Base-by-base conservation (phyloP, 1,139 yeast species). In the Zhuliangozyma parablackwelliae region DNA sequence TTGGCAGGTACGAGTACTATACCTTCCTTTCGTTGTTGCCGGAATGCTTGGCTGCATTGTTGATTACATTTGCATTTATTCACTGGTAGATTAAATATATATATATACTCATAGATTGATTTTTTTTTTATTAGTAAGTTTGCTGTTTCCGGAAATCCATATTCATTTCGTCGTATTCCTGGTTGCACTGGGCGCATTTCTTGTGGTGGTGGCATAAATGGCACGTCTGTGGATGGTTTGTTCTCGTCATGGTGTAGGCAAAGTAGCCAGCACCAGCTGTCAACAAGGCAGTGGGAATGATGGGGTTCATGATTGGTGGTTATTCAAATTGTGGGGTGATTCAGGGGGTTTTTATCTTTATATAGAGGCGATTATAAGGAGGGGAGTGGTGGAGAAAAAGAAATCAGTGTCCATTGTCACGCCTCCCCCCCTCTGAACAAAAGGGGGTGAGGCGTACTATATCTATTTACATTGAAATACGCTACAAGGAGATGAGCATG, bases 1-100 rank as follows among this genome's bases (percentile, higher is more conserved):
- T 45, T 42, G 48, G 47, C 12, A n/a, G 36, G 9, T 40, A 35
- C 10, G 29, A 38, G 30, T 43, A 40, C 35, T 43, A 45, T 28
- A 32, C 42, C 10, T 43, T 40, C 26, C 29, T 45, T 37, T 45
- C 41, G 3, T 38, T 43, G 20, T 26, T 41, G 24, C 32, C 32
- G 26, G 48, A 44, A 29, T 26, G 25, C 3, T 16, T 41, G 10
- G 38, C 46, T 9, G 21, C 37, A 3, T 27, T 36, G 9, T 23
- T 40, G 26, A 30, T 42, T 21, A 33, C 37, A 29, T 13, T 31
- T 11, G 40, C 40, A 10, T 41, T 32, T 36, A 33, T 23, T 9
- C 24, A 23, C 24, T 23, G 10, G 9, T 23, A 23, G 9, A 23
- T 23, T 5, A 7, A 3, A 23, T 5, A 23, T 2, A 23, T 23